A percentile compares a stretch with the other conserved stretches of the same genome.
Conservation (phyloP, 257 asterid genomes). For the Mentha longifolia region DNA sequence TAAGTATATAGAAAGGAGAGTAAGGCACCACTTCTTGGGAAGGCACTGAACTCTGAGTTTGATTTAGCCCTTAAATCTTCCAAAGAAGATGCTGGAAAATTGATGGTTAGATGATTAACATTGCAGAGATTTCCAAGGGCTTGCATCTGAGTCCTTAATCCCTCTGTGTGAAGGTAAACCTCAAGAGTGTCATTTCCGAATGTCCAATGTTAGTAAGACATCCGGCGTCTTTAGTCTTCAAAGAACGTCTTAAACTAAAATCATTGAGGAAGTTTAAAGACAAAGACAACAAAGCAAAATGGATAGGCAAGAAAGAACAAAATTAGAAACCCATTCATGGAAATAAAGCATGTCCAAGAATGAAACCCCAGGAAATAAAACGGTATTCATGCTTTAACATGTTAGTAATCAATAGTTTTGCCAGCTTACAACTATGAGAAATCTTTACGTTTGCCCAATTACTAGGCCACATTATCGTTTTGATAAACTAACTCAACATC, state of each 20-base stretch:
- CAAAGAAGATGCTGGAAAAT: conserved; percentile 60
- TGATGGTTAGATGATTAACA: conserved; percentile 58
- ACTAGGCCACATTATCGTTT: neutral
- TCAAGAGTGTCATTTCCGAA: conserved; percentile 76
- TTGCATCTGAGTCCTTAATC: conserved; percentile 80
- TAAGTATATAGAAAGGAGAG: conserved; percentile 80
- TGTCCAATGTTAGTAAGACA: conserved; percentile 79
- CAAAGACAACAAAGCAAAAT: conserved; percentile 25
- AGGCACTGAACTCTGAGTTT: conserved; percentile 53
- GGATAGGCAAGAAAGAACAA: neutral
- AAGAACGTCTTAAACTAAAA: conserved; percentile 63
- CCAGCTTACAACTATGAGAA: conserved; percentile 5
- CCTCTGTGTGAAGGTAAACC: conserved; percentile 79
- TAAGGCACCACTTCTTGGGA: conserved; percentile 83
- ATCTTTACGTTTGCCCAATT: neutral
- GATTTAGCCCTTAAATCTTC: conserved; percentile 62
- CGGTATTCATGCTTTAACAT: conserved; percentile 10
- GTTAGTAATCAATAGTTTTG: neutral
- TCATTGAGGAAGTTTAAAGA: conserved; percentile 32
- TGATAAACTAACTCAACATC: conserved; percentile 1
- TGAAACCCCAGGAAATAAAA: too few relatives aligned
- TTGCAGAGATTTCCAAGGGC: conserved; percentile 89
- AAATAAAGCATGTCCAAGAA: conserved; percentile 9
- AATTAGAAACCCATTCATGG: conserved; percentile 9
- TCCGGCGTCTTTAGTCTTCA: conserved; percentile 59